Conservation (phyloP, 1,139 yeast species). For the Geotrichum carabidarum region DNA sequence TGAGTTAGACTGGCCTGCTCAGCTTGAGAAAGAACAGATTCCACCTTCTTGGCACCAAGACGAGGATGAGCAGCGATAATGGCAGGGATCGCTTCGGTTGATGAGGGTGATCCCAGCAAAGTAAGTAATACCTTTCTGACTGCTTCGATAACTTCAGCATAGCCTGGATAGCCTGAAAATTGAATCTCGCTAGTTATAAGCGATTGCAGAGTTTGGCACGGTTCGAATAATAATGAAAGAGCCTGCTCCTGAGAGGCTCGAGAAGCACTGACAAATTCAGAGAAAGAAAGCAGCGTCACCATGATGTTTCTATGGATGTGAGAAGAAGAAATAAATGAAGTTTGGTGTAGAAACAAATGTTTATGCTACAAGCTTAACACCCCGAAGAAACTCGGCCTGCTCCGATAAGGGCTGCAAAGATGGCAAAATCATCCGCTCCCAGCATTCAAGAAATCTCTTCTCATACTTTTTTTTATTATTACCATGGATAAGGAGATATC, state of each 20-base stretch:
- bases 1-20: slow-evolving; percentile 65
- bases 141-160: slow-evolving; percentile 50
- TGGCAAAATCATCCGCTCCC: no score
- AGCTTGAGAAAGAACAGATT: slow-evolving; percentile 57
- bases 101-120: slow-evolving; percentile 23
- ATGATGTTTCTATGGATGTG: background rate
- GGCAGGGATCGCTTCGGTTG: slow-evolving; percentile 23
- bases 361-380: no score
- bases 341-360: no score
- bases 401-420: no score
- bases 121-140: slow-evolving; percentile 42
- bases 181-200: slow-evolving; percentile 38
- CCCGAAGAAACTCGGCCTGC: no score
- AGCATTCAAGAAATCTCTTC: no score
- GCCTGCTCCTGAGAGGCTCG: slow-evolving; percentile 35
- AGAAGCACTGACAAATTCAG: slow-evolving; percentile 23
- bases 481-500: no score
- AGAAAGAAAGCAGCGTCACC: slow-evolving; percentile 1
- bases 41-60: slow-evolving; percentile 54
- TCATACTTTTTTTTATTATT: no score
- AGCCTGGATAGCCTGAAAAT: slow-evolving; percentile 31
- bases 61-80: slow-evolving; percentile 84
- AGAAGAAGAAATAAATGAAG: no score
- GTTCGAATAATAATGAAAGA: slow-evolving; percentile 61
- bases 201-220: slow-evolving; percentile 51